Evolutionary conservation across 257 asterid species (phyloP).

Genomic region (Solanum chilense): DNA sequence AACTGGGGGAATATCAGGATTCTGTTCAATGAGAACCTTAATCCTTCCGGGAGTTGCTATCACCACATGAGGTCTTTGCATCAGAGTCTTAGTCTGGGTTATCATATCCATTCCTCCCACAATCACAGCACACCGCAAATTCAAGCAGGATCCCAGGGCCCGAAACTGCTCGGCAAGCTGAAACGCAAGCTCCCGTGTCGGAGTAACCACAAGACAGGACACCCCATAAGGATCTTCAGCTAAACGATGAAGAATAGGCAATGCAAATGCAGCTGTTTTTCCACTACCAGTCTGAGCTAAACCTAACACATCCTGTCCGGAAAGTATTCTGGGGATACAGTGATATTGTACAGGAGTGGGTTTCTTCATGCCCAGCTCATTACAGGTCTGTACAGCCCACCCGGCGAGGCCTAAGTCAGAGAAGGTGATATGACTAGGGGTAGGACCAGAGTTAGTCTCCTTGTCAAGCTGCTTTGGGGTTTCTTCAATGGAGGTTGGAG

Average conservation of each 20-base stretch:
- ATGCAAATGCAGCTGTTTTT: slow-evolving; percentile 89
- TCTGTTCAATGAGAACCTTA: slow-evolving; percentile 68
- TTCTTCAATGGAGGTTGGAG: not conserved
- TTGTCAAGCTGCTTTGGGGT: slow-evolving; percentile 15
- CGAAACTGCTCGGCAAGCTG: slow-evolving; percentile 93
- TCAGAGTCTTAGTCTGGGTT: slow-evolving; percentile 56
- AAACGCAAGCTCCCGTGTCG: slow-evolving; percentile 82
- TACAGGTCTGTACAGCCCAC: slow-evolving; percentile 79
- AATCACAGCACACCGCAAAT: slow-evolving; percentile 58
- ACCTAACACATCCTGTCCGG: slow-evolving; percentile 85
- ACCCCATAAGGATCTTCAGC: slow-evolving; percentile 82
- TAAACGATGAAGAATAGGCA: slow-evolving; percentile 70
- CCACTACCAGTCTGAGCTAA: slow-evolving; percentile 93
- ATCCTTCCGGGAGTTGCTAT: slow-evolving; percentile 95
- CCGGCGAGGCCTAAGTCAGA: slow-evolving; percentile 72
- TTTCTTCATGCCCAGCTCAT: slow-evolving; percentile 73
- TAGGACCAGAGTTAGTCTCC: slow-evolving; percentile 47
- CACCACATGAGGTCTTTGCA: slow-evolving; percentile 77
- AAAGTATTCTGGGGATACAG: slow-evolving; percentile 78
- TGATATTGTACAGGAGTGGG: slow-evolving; percentile 91
- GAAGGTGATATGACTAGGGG: slow-evolving; percentile 47
- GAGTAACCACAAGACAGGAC: slow-evolving; percentile 79
- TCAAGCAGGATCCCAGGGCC: slow-evolving; percentile 74
- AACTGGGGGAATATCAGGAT: slow-evolving; percentile 68
- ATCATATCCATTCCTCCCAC: slow-evolving; percentile 95